Conservation (phyloP, 2,329 filamentous ascomycete genomes). For the Ophiostoma sp. region DNA sequence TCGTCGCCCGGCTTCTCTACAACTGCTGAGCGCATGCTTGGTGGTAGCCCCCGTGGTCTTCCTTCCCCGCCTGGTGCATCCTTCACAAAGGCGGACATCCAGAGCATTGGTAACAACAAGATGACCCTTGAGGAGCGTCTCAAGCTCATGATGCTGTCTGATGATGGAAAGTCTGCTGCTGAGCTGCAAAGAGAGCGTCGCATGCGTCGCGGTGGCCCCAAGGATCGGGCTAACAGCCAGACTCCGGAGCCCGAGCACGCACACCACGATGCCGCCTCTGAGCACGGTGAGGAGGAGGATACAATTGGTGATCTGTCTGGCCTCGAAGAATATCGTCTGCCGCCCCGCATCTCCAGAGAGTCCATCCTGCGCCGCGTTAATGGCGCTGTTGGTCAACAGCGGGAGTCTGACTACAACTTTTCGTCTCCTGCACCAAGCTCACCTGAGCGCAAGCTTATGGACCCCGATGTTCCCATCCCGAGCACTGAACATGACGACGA, state of each 20-base stretch:
- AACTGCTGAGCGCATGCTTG: slow-evolving; percentile 66
- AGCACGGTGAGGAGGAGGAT: slow-evolving; percentile 52
- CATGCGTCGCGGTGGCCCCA: slow-evolving; percentile 56
- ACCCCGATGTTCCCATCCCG: slow-evolving; percentile 86
- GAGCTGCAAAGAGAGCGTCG: slow-evolving; percentile 64
- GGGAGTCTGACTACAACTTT: slow-evolving; percentile 58
- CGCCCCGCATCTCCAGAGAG: slow-evolving; percentile 80
- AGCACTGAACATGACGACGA: slow-evolving; percentile 58
- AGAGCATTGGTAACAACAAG: slow-evolving; percentile 65
- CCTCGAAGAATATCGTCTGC: slow-evolving; percentile 59
- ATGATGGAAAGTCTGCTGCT: slow-evolving; percentile 57
- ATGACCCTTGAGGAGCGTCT: slow-evolving; percentile 84
- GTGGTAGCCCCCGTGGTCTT: slow-evolving; percentile 54
- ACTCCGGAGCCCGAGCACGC: slow-evolving; percentile 39
- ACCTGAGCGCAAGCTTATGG: slow-evolving; percentile 57
- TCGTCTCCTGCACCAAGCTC: slow-evolving; percentile 57
- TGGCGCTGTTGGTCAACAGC: slow-evolving; percentile 51
- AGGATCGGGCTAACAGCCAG: slow-evolving; percentile 43
- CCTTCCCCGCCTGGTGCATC: slow-evolving; percentile 68
- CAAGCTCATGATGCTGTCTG: slow-evolving; percentile 80
- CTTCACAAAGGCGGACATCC: slow-evolving; percentile 69
- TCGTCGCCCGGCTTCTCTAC: slow-evolving; percentile 61
- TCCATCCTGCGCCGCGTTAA: slow-evolving; percentile 88
- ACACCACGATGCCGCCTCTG: slow-evolving; percentile 34
- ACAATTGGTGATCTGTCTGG: slow-evolving; percentile 55